Conservation (phyloP, 2,329 filamentous ascomycete species). For the Parascedosporium putredinis region DNA sequence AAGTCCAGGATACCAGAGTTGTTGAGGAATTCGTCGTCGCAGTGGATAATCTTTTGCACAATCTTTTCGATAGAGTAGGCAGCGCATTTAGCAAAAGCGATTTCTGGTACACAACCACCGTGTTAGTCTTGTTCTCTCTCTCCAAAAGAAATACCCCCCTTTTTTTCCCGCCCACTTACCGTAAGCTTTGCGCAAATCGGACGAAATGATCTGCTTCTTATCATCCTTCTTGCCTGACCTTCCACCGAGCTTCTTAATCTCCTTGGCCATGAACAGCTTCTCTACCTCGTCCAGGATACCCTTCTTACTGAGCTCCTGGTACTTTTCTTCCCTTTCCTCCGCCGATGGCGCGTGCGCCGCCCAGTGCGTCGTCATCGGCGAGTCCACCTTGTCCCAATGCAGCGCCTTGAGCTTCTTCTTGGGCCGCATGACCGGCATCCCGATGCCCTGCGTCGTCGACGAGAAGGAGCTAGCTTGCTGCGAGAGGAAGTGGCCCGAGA, state of each 20-base stretch:
- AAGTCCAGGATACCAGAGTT: slow-evolving; percentile 95
- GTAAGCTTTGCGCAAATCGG: slow-evolving; percentile 79
- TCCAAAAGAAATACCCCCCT: neutral
- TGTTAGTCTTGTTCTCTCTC: neutral
- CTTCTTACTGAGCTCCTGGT: slow-evolving; percentile 82
- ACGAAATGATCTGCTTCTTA: slow-evolving; percentile 94
- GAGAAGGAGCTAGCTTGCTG: slow-evolving; percentile 44
- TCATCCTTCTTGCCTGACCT: slow-evolving; percentile 65
- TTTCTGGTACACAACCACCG: slow-evolving; percentile 43
- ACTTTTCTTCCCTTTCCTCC: slow-evolving; percentile 89
- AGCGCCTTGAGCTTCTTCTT: slow-evolving; percentile 99
- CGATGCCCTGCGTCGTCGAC: slow-evolving; percentile 44
- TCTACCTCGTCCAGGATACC: slow-evolving; percentile 97
- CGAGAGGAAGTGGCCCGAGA: slow-evolving; percentile 67
- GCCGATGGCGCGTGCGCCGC: slow-evolving; percentile 75
- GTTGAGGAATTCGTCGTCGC: slow-evolving; percentile 78
- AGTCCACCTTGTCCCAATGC: slow-evolving; percentile 98
- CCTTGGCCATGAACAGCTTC: slow-evolving; percentile 91
- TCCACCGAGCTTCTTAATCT: slow-evolving; percentile 77
- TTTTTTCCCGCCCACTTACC: too few species aligned
- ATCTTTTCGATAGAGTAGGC: slow-evolving; percentile 72
- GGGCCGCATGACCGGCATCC: slow-evolving; percentile 71
- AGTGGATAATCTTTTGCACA: slow-evolving; percentile 89
- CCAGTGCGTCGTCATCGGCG: slow-evolving; percentile 87
- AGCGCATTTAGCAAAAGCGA: slow-evolving; percentile 90